Evolutionary conservation across 169 alveolate species (phyloP), one percentile per base, ranked within the genome.

Genomic region (Plasmodium blacklocki): DNA sequence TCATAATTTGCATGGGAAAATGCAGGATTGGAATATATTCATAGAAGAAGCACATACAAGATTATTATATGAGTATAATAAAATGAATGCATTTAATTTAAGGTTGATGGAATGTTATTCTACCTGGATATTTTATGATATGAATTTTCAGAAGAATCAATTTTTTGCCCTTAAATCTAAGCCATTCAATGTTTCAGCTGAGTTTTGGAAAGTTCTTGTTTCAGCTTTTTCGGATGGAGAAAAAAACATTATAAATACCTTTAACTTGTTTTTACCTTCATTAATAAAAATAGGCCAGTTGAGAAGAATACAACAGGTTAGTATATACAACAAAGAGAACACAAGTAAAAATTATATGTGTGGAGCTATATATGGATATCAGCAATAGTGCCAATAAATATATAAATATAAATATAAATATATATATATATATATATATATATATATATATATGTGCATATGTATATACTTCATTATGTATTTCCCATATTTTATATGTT

Each of bases 151-250:
- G 12, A 63, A 6, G n/a, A 26, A 76, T 63, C 67, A 76, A 15
- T 76, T 63, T 49, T 43, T 50, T 19, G 21, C 88, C 0, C 59
- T 76, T 49, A 76, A 52, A 68, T 76, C 88, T 11, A 76, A 64
- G 47, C 88, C 88, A 0, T 63, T 63, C n/a, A 76, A 64, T 64
- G 56, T 67, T n/a, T 12, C 50, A 56, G 52, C 74, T 9, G 88
- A 76, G 11, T 76, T 76, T 76, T 76, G 88, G 88, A 76, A 76
- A 64, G 19, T 76, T 18, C 63, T 76, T 0, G 76, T 47, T 63
- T 76, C 88, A 18, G 47, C 88, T 15, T 76, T 76, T 64, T 76
- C 88, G 9, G 88, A 76, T 14, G 88, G 88, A 21, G 88, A 76
- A 56, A 76, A 50, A 56, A 76, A 64, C 47, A 76, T 64, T 11